Percentiles rank a stretch among this genome's conserved stretches.
Evolutionary conservation across 2,329 filamentous ascomycete genomes (phyloP).

Genomic region (Phialemonium atrogriseum): DNA sequence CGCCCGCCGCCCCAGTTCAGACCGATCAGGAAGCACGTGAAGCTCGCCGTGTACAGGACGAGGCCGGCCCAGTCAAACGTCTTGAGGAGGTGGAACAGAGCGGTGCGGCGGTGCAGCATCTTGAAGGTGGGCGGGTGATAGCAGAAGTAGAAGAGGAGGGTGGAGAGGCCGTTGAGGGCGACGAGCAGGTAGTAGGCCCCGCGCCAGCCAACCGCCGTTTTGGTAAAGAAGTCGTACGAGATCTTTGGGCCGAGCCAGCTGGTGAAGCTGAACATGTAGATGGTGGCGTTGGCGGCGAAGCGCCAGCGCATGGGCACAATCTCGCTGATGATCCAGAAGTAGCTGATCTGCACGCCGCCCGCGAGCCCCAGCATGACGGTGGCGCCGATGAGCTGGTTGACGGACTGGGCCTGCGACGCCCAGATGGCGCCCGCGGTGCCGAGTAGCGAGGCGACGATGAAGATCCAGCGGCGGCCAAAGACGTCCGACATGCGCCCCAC

Average conservation of each 20-base stretch:
- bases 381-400: conserved; percentile 25
- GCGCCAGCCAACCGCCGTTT: conserved; percentile 27
- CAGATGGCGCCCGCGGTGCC: conserved; percentile 27
- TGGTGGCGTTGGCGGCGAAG: conserved; percentile 21
- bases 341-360: conserved; percentile 27
- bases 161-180: conserved; percentile 22
- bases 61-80: conserved; percentile 35
- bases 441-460: conserved; percentile 27
- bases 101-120: conserved; percentile 28
- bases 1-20: conserved; percentile 34
- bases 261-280: no score
- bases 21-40: conserved; percentile 36
- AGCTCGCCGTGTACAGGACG: conserved; percentile 34
- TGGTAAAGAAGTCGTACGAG: conserved; percentile 24
- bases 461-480: conserved; percentile 30
- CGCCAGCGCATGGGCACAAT: conserved; percentile 34
- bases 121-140: conserved; percentile 31
- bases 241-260: no score
- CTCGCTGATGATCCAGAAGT: conserved; percentile 29
- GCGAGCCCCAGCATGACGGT: conserved; percentile 26
- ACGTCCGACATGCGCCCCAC: conserved; percentile 30
- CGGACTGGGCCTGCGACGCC: conserved; percentile 23
- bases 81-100: conserved; percentile 23
- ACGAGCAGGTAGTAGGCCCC: conserved; percentile 34
- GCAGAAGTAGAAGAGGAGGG: conserved; percentile 25